Evolutionary conservation across 306 rosid genomes (phyloP).

Genomic region (Quercus berberidifolia): DNA sequence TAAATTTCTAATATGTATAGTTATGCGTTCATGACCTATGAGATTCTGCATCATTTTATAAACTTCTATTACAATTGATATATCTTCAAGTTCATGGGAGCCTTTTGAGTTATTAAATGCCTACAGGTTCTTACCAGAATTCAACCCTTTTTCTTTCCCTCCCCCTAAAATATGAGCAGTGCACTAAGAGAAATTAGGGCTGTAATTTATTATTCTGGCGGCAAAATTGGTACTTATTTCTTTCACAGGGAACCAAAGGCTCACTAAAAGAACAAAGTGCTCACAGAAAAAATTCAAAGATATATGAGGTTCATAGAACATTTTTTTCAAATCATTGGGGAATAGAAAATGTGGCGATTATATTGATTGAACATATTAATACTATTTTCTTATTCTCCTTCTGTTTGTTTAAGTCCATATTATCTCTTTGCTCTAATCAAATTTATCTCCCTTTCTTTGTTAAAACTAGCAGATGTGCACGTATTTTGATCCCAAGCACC

Average conservation of each 20-base stretch:
- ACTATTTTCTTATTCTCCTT: background rate
- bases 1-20: background rate
- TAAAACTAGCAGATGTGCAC: background rate
- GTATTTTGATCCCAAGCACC: background rate
- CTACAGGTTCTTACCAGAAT: too few relatives aligned
- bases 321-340: background rate
- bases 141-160: too few relatives aligned
- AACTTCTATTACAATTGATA: too few relatives aligned
- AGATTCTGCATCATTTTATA: too few relatives aligned
- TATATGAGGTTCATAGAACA: background rate
- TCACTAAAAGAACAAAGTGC: background rate
- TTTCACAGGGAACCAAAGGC: too few relatives aligned
- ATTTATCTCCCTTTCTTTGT: background rate
- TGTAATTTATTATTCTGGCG: too few relatives aligned
- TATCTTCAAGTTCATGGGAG: too few relatives aligned
- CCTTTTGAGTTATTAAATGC: too few relatives aligned
- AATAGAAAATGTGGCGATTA: background rate
- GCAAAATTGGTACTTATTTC: too few relatives aligned
- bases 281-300: background rate
- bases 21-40: background rate
- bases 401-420: background rate
- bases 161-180: too few relatives aligned
- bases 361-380: background rate
- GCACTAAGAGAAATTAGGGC: too few relatives aligned
- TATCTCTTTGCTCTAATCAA: background rate